phyloP scores from a whole-genome alignment of 2,329 filamentous ascomycete genomes.

The Penicillium sp. region DNA sequence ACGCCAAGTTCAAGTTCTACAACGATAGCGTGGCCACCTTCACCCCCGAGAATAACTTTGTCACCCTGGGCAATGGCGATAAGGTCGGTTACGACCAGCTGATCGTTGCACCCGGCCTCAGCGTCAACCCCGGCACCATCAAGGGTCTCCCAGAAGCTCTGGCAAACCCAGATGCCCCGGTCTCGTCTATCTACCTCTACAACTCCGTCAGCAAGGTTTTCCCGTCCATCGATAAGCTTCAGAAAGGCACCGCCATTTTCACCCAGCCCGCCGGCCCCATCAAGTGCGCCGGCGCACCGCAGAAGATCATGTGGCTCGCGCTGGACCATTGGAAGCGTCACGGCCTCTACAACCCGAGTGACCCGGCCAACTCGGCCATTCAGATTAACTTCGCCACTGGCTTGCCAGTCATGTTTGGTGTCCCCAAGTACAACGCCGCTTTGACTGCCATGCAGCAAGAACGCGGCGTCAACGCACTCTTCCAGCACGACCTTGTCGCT shows the following conservation, averaged over 20 bases:
- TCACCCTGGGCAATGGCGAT: conserved; percentile 57
- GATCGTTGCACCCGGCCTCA: conserved; percentile 60
- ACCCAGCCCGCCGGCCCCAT: conserved; percentile 58
- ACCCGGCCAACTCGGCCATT: conserved; percentile 45
- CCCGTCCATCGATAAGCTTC: conserved; percentile 47
- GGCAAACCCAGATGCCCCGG: conserved; percentile 46
- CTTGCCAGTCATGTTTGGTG: conserved; percentile 58
- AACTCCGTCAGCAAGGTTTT: conserved; percentile 56
- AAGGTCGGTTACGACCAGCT: conserved; percentile 62
- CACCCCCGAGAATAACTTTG: conserved; percentile 54
- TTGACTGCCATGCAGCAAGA: conserved; percentile 55
- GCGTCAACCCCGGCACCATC: conserved; percentile 51
- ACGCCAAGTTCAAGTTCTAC: conserved; percentile 63
- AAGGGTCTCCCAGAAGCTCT: conserved; percentile 59
- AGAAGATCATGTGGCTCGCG: conserved; percentile 63
- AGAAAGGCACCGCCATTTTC: conserved; percentile 56
- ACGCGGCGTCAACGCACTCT: conserved; percentile 57
- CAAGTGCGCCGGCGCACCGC: conserved; percentile 62
- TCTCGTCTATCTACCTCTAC: conserved; percentile 60
- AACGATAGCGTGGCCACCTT: conserved; percentile 52
- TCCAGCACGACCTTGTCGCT: conserved; percentile 56
- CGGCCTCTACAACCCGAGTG: conserved; percentile 50
- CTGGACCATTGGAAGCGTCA: conserved; percentile 57
- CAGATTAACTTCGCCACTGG: conserved; percentile 57
- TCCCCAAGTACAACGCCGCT: conserved; percentile 57